Conservation (phyloP, 2,329 filamentous ascomycete genomes). For the Lithohypha guttulata region DNA sequence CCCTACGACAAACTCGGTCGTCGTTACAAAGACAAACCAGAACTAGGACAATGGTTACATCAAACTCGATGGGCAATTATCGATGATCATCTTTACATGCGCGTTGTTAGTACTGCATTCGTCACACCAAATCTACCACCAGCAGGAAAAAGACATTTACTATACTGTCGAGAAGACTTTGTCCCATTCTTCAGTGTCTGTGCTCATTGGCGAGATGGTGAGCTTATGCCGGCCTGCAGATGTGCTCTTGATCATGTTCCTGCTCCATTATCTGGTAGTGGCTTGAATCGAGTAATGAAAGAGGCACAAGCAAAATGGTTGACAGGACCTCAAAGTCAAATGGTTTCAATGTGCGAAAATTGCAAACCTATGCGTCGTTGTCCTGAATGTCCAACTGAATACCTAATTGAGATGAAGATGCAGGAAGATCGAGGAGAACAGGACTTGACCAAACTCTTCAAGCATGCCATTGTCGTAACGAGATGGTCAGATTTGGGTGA, state of each 20-base stretch:
- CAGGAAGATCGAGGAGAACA: conserved; percentile 42
- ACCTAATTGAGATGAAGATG: conserved; percentile 50
- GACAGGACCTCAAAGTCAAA: conserved; percentile 27
- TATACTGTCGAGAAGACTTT: conserved; percentile 49
- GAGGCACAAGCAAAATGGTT: conserved; percentile 25
- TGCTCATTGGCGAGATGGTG: conserved; percentile 51
- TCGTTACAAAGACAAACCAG: conserved; percentile 41
- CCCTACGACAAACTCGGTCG: conserved; percentile 37
- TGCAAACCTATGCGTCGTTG: conserved; percentile 52
- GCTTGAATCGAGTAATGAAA: conserved; percentile 33
- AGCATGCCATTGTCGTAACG: conserved; percentile 50
- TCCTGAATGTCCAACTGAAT: conserved; percentile 52
- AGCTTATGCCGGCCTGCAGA: conserved; percentile 50
- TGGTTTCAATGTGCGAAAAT: conserved; percentile 42
- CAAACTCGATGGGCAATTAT: conserved; percentile 45
- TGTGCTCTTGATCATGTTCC: conserved; percentile 51
- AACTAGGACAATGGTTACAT: conserved; percentile 40
- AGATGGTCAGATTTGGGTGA: conserved; percentile 53
- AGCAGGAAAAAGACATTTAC: conserved; percentile 43
- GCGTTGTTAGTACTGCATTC: conserved; percentile 45
- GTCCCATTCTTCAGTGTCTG: conserved; percentile 53
- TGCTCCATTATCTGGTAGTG: conserved; percentile 29
- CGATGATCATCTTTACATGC: conserved; percentile 45
- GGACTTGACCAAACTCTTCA: conserved; percentile 40
- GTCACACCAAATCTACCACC: conserved; percentile 42